phyloP scores from a whole-genome alignment of 176 grass and related monocot species.

The Avena atlantica region DNA sequence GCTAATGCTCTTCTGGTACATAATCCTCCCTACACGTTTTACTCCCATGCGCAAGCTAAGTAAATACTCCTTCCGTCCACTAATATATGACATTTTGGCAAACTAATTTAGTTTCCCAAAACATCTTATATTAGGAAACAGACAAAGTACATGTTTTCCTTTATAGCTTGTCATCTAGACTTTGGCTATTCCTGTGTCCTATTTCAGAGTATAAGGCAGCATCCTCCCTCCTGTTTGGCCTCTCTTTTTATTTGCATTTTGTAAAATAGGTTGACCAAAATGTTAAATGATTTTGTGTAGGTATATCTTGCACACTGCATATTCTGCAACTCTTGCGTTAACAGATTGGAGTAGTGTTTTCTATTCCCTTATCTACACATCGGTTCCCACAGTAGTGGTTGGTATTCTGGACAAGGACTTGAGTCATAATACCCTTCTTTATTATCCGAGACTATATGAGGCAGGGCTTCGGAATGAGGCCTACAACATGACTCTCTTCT shows the following conservation, averaged over 20 bases:
- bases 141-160: neutral
- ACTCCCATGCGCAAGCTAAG: neutral
- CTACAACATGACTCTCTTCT: constrained; percentile 96
- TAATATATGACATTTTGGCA: too few relatives aligned
- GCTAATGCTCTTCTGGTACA: constrained; percentile 98
- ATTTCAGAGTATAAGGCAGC: constrained; percentile 20
- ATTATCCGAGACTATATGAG: constrained; percentile 93
- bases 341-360: constrained; percentile 99
- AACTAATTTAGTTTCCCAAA: too few relatives aligned
- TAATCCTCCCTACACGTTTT: neutral
- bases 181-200: neutral
- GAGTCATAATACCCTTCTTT: constrained; percentile 92
- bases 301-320: constrained; percentile 93
- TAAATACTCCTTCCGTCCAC: neutral
- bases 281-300: constrained; percentile 51
- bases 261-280: constrained; percentile 27
- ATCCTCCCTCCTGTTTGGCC: neutral
- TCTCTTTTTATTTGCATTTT: constrained; percentile 4
- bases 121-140: too few relatives aligned
- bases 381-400: constrained; percentile 88
- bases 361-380: constrained; percentile 99
- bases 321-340: constrained; percentile 92
- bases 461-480: constrained; percentile 90
- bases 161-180: constrained; percentile 18
- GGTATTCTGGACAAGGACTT: constrained; percentile 98